Base-by-base conservation (phyloP, 331 rosid genomes). In the Dryas integrifolia region DNA sequence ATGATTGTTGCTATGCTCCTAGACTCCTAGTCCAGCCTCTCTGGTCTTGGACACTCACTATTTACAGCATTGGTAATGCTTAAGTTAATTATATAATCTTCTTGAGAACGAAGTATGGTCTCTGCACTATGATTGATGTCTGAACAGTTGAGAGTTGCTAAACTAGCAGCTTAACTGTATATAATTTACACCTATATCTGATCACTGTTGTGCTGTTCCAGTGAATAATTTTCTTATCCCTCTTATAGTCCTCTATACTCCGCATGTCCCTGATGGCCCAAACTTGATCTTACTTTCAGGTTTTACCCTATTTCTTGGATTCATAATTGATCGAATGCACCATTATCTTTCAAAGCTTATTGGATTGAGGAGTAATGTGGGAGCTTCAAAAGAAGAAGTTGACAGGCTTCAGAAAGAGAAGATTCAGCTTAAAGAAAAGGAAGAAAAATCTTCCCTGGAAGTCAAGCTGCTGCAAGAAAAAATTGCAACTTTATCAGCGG, bases 241-340 rank as follows among this genome's bases (percentile, higher is more conserved):
- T 7, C 18, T 30, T 13, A 47, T 30, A 30, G 3, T 30, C 35
- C 35, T 30, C 35, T 30, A 30, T 1, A 30, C 2, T 30, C 35
- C 3, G 35, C 35, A 1, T 30, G 35, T 77, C 26, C 73, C 48
- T 77, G 63, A 81, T n/a, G 30, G 74, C 72, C 9, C 60, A 76
- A 26, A 57, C 64, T 73, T 75, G 43, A 26, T 70, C 55, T 67
- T 78, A 67, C 83, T 67, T 82, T 72, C 86, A 92, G 98, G 96
- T 78, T 92, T 92, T 82, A 84, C 97, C n/a, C 77, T 90, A 60
- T 90, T 88, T 83, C 97, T 92, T 11, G 97, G 98, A 65, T 90
- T 92, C 82, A 72, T 92, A 62, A 89, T 90, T 10, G 93, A 92
- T 18, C 86, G 92, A 4, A 81, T 86, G 84, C 98, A 92, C 62